A percentile compares a stretch with the other conserved stretches of the same genome.
Evolutionary conservation across 305 asterid species (phyloP).

Genomic region (Vinca major): DNA sequence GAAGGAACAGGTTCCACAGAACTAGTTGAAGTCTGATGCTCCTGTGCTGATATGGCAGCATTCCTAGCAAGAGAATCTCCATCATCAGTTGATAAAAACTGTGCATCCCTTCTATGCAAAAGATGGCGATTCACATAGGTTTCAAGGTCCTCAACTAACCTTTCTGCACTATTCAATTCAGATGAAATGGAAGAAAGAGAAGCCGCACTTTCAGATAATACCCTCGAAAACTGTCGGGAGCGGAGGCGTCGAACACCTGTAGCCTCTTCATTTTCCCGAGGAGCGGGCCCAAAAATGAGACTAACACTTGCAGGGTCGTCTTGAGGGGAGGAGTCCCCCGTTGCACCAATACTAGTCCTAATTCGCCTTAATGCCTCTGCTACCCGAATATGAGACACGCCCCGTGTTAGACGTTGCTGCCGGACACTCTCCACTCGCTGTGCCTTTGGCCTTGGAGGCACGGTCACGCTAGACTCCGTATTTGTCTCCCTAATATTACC

Average conservation of each 20-base stretch:
- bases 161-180: slow-evolving; percentile 59
- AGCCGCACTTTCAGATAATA: slow-evolving; percentile 65
- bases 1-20: slow-evolving; percentile 25
- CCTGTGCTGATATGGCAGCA: slow-evolving; percentile 22
- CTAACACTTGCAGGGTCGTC: slow-evolving; percentile 23
- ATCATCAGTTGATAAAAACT: slow-evolving; percentile 25
- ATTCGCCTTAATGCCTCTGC: slow-evolving; percentile 78
- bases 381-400: slow-evolving; percentile 61
- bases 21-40: slow-evolving; percentile 23
- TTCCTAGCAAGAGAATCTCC: slow-evolving; percentile 29
- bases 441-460: slow-evolving; percentile 87
- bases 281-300: slow-evolving; percentile 16
- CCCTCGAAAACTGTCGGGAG: slow-evolving; percentile 58
- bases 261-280: slow-evolving; percentile 25
- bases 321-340: slow-evolving; percentile 25
- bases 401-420: slow-evolving; percentile 51
- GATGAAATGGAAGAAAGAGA: slow-evolving; percentile 72
- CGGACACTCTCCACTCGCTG: slow-evolving; percentile 67
- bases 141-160: slow-evolving; percentile 69
- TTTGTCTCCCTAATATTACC: slow-evolving; percentile 24
- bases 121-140: slow-evolving; percentile 41
- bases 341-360: slow-evolving; percentile 58
- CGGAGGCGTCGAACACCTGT: slow-evolving; percentile 30
- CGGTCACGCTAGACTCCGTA: slow-evolving; percentile 40
- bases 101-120: slow-evolving; percentile 27